phyloP scores from a whole-genome alignment of 1,139 yeast species.

The Debaryomyces fabryi region DNA sequence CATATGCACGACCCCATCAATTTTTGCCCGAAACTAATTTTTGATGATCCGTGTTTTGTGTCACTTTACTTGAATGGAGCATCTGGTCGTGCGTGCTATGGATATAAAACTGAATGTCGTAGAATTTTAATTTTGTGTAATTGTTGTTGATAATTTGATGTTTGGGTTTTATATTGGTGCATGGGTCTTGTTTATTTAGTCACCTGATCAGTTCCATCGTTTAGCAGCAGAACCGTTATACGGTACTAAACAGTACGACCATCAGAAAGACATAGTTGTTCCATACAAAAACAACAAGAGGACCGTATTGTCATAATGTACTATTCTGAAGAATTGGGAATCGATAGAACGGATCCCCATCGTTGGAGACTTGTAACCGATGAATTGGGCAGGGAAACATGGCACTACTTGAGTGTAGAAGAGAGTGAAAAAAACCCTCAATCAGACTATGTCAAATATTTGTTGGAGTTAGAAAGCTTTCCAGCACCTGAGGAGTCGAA shows the following conservation, averaged over 20 bases:
- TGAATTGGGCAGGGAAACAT: conserved; percentile 73
- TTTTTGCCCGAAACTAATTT: neutral
- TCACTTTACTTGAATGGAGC: neutral
- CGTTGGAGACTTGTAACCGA: conserved; percentile 79
- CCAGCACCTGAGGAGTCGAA: conserved; percentile 36
- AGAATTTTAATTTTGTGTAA: neutral
- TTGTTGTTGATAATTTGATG: neutral
- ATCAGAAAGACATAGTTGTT: neutral
- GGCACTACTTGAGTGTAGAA: conserved; percentile 66
- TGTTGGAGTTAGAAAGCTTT: conserved; percentile 50
- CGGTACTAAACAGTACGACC: neutral
- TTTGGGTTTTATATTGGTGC: neutral
- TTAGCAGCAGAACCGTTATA: conserved; percentile 4
- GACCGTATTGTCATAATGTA: conserved; percentile 23
- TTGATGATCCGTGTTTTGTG: conserved; percentile 1
- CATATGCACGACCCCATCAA: conserved; percentile 2
- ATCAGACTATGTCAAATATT: conserved; percentile 59
- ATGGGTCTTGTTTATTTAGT: neutral
- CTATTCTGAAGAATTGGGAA: conserved; percentile 65
- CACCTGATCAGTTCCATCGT: neutral
- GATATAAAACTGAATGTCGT: neutral
- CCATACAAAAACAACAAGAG: neutral
- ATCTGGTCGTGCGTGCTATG: neutral
- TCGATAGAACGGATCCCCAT: conserved; percentile 66
- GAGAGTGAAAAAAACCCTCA: conserved; percentile 49